Percentiles rank a stretch among this genome's conserved stretches.
These are phyloP conservation scores for Xylariales sp. DNA, from an alignment of 2,329 filamentous ascomycete genomes.

Conservation along the genomic window DNA sequence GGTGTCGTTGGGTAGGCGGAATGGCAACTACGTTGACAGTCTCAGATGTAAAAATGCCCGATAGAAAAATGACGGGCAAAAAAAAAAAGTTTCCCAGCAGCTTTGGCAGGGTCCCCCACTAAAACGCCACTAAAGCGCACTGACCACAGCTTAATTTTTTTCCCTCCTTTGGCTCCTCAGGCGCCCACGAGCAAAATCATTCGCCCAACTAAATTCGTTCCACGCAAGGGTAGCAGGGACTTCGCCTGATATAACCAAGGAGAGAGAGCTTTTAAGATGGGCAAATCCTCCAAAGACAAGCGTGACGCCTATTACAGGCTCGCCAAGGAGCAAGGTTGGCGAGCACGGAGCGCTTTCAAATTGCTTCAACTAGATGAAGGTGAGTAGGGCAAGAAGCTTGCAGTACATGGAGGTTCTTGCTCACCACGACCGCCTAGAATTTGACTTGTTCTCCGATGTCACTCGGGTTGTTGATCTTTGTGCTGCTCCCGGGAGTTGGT, in stretches of 20 bases:
- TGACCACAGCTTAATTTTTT: slow-evolving; percentile 25
- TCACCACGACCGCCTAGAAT: slow-evolving; percentile 54
- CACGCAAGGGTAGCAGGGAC: no score
- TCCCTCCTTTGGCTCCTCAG: no score
- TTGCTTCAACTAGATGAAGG: slow-evolving; percentile 88
- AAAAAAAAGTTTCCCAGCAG: no score
- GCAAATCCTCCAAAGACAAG: slow-evolving; percentile 98
- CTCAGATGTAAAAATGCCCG: no score
- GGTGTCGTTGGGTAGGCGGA: not conserved
- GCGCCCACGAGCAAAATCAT: no score
- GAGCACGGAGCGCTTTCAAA: slow-evolving; percentile 93
- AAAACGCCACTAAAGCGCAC: slow-evolving; percentile 15
- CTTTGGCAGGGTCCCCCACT: not conserved
- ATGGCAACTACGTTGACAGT: no score
- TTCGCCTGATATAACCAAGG: no score
- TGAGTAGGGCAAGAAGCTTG: slow-evolving; percentile 19
- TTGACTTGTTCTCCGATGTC: slow-evolving; percentile 87
- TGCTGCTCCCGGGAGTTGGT: slow-evolving; percentile 95
- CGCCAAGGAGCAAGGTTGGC: slow-evolving; percentile 98
- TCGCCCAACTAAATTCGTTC: no score
- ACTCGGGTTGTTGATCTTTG: slow-evolving; percentile 94
- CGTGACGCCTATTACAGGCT: slow-evolving; percentile 96
- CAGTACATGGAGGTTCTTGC: not conserved
- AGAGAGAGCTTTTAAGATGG: no score
- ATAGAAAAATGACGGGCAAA: no score